Conservation (phyloP, 768 basidiomycete species). For the Tulasnella sp. region DNA sequence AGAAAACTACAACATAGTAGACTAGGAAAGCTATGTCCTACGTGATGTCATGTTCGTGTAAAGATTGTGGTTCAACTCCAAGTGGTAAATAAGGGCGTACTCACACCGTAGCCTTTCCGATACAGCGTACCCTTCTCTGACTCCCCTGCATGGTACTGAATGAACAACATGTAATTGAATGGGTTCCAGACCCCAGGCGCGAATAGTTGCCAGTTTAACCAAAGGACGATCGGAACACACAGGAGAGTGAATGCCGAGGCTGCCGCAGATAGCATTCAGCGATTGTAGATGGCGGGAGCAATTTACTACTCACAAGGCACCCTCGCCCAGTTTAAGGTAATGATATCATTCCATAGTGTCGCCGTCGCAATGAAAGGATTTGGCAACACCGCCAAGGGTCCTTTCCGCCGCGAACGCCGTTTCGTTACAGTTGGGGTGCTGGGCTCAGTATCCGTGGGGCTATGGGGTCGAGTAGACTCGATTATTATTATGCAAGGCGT, state of each 20-base stretch:
- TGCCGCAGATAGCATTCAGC: conserved; percentile 22
- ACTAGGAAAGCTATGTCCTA: conserved; percentile 68
- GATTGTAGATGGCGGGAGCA: not conserved
- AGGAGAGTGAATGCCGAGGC: conserved; percentile 61
- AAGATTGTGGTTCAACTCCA: not conserved
- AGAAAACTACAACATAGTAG: conserved; percentile 82
- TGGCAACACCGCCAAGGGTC: not conserved
- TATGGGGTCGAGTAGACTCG: not conserved
- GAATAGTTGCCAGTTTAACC: conserved; percentile 52
- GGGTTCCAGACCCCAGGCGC: conserved; percentile 52
- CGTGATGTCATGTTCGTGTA: not conserved
- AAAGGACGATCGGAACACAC: conserved; percentile 48
- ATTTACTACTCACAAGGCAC: conserved; percentile 46
- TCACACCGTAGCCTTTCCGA: conserved; percentile 46
- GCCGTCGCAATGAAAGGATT: not conserved
- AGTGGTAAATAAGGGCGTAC: conserved; percentile 5
- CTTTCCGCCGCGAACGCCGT: not conserved
- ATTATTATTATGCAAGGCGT: not conserved
- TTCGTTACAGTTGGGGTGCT: not conserved
- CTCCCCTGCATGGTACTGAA: conserved; percentile 51
- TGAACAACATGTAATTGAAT: conserved; percentile 57
- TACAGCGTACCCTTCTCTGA: conserved; percentile 49
- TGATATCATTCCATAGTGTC: conserved; percentile 41
- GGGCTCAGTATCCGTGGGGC: not conserved
- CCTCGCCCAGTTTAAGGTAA: conserved; percentile 55